Conservation (phyloP, 2,329 filamentous ascomycete genomes). For the Trichoderma atrobrunneum region DNA sequence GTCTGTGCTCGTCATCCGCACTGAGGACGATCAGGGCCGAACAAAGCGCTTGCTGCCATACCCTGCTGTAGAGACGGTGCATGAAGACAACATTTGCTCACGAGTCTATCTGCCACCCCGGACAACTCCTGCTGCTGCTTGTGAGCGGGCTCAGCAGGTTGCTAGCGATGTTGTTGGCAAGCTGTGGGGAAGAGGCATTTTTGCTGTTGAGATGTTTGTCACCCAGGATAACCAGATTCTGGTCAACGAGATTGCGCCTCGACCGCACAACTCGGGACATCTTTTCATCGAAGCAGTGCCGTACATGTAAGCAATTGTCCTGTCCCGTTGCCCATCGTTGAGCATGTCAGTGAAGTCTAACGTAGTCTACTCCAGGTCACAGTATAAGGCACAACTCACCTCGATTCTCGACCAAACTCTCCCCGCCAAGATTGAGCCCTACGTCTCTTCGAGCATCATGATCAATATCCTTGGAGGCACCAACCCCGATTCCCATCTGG, state of each 20-base stretch:
- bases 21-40: constrained; percentile 61
- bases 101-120: constrained; percentile 84
- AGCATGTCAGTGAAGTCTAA: neutral
- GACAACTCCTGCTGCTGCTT: constrained; percentile 58
- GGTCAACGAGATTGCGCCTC: constrained; percentile 83
- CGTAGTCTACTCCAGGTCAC: constrained; percentile 48
- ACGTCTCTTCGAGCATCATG: constrained; percentile 67
- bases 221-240: constrained; percentile 62
- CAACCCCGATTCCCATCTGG: constrained; percentile 59
- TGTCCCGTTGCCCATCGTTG: neutral
- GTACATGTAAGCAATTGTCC: constrained; percentile 45
- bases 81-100: constrained; percentile 94
- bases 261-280: constrained; percentile 87
- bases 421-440: constrained; percentile 55
- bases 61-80: constrained; percentile 88
- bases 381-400: constrained; percentile 86
- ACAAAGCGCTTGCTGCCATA: constrained; percentile 63
- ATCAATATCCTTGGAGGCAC: constrained; percentile 75
- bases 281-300: constrained; percentile 91
- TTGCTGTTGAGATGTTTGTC: constrained; percentile 95
- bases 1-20: constrained; percentile 92
- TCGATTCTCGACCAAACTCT: constrained; percentile 69
- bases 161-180: constrained; percentile 75
- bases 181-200: constrained; percentile 86
- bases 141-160: constrained; percentile 67